Percentiles rank a stretch among this genome's conserved stretches.
Conservation (phyloP, 2,329 filamentous ascomycete genomes). For the Passalora sequoiae region DNA sequence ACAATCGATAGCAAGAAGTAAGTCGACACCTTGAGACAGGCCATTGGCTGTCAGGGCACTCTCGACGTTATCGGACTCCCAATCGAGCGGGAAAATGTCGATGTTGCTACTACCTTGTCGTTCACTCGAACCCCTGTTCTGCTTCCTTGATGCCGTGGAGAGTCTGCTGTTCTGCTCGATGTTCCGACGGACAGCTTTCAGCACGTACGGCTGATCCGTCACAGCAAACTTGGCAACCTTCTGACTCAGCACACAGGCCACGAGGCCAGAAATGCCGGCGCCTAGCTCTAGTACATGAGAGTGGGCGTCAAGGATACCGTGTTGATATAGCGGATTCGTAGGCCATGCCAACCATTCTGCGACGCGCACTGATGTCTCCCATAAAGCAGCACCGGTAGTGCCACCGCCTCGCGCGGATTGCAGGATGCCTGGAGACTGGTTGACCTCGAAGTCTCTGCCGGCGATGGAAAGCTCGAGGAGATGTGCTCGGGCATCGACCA, state of each 20-base stretch:
- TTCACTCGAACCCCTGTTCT: conserved; percentile 3
- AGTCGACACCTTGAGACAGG: conserved; percentile 34
- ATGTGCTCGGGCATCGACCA: conserved; percentile 67
- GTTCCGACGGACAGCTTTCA: conserved; percentile 71
- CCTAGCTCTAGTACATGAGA: conserved; percentile 75
- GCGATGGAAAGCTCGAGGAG: conserved; percentile 53
- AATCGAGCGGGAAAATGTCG: conserved; percentile 57
- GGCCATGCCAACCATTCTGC: conserved; percentile 69
- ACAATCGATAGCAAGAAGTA: conserved; percentile 82
- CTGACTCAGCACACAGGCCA: conserved; percentile 63
- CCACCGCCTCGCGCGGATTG: conserved; percentile 68
- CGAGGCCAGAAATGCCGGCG: conserved; percentile 77
- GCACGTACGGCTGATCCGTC: conserved; percentile 84
- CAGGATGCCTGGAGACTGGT: conserved; percentile 78
- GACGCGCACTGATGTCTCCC: conserved; percentile 82
- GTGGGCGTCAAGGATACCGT: conserved; percentile 48
- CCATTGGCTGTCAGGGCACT: conserved; percentile 47
- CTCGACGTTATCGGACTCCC: conserved; percentile 60
- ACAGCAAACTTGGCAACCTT: conserved; percentile 63
- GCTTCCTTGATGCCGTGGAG: conserved; percentile 1
- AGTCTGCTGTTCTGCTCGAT: conserved; percentile 54
- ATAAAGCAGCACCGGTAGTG: conserved; percentile 75
- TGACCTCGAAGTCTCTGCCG: conserved; percentile 66
- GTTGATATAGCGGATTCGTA: conserved; percentile 58
- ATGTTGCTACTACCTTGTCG: conserved; percentile 14